Conservation (phyloP, 192 early-diverging fungal species). For the Rhizophlyctis rosea region DNA sequence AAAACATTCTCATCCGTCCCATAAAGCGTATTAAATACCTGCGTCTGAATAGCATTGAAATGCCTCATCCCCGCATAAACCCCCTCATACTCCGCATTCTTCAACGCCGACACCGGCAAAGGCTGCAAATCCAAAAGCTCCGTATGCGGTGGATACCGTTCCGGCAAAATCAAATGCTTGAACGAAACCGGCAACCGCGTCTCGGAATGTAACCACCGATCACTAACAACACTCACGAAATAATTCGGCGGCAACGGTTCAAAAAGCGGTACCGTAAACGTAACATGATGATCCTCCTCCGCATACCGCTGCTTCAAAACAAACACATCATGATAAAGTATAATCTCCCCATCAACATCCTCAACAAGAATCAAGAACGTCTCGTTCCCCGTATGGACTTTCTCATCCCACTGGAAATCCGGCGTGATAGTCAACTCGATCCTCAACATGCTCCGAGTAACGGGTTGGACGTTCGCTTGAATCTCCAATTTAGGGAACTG, state of each 20-base stretch:
- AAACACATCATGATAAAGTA: slow-evolving; percentile 89
- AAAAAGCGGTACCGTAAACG: slow-evolving; percentile 86
- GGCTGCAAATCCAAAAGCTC: slow-evolving; percentile 94
- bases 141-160: slow-evolving; percentile 90
- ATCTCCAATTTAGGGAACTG: slow-evolving; percentile 92
- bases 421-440: slow-evolving; percentile 91
- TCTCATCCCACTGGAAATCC: slow-evolving; percentile 92
- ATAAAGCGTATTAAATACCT: slow-evolving; percentile 89
- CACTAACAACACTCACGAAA: slow-evolving; percentile 88
- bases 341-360: slow-evolving; percentile 87
- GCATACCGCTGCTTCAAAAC: slow-evolving; percentile 83
- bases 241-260: slow-evolving; percentile 96
- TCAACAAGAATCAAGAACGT: slow-evolving; percentile 93
- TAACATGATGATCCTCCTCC: slow-evolving; percentile 77
- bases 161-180: slow-evolving; percentile 86
- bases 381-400: slow-evolving; percentile 79
- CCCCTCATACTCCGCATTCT: slow-evolving; percentile 70
- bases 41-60: slow-evolving; percentile 97
- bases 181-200: slow-evolving; percentile 91
- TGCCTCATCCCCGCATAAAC: slow-evolving; percentile 58
- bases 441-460: slow-evolving; percentile 85
- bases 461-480: slow-evolving; percentile 84
- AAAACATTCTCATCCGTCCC: slow-evolving; percentile 82
- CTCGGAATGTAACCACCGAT: slow-evolving; percentile 93
- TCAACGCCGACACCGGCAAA: slow-evolving; percentile 72